Base-by-base conservation (phyloP, 1,139 yeast genomes). In the Groenewaldozyma sp. region DNA sequence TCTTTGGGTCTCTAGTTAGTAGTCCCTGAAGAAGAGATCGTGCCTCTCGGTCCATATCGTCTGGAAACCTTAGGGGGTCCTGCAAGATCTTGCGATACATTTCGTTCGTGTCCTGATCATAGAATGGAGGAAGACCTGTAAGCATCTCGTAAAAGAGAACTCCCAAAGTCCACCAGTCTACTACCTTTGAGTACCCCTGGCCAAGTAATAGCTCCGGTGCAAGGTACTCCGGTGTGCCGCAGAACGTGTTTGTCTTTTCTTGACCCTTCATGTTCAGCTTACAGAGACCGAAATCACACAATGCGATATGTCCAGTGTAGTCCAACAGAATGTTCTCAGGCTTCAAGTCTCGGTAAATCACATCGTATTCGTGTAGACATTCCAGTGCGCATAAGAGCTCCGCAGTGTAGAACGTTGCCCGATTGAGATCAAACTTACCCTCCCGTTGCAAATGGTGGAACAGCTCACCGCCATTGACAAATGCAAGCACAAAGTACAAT, bases 91-190 rank as follows among this genome's bases (percentile, higher is more conserved):
- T 91, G 56, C 84, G 78, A 66, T 91, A 91, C 98, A 91, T 91
- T 38, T 79, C 78, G 44, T 87, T 82, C n/a, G 82, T 82, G 62
- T 88, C 91, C 56, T 87, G 95, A 56, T 88, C 97, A 59, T 84
- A 91, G 59, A 87, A 91, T 35, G 96, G 96, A 6, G 98, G 98
- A 49, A 91, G 70, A 0, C 97, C 96, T 2, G 96, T 87, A 48
- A 93, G 71, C 98, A 93, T 93, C 58, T 91, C 98, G 60, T 84
- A 93, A 36, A 91, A 67, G 39, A 91, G 68, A 11, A 93, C 91
- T 33, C 98, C 98, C 51, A 91, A 70, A 1, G 98, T 91, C 98
- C 98, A 91, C 93, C 96, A 91, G 64, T 91, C 98, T 17, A 91
- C 97, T 17, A 82, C 82, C 59, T 95, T 78, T 3, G 97, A 86